These are phyloP conservation scores for Parsonsia alboflavescens DNA, from an alignment of 257 asterid species.

Conservation along the genomic window DNA sequence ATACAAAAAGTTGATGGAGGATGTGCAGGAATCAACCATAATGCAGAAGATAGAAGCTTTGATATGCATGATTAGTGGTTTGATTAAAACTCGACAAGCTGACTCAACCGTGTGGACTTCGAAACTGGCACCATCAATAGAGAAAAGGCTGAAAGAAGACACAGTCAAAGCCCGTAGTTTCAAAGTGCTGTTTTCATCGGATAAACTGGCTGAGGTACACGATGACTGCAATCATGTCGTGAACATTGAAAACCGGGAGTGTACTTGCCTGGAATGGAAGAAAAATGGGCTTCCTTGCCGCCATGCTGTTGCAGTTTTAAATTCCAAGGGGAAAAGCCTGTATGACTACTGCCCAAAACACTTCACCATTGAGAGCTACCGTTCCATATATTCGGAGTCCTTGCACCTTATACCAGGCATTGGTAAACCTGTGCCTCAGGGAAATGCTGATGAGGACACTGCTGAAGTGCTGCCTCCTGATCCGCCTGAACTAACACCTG, in stretches of 20 bases:
- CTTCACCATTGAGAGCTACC: slow-evolving; percentile 54
- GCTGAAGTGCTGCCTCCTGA: slow-evolving; percentile 62
- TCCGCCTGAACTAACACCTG: slow-evolving; percentile 28
- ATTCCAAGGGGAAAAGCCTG: slow-evolving; percentile 35
- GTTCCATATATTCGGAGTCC: slow-evolving; percentile 42
- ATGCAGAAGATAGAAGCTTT: slow-evolving; percentile 80
- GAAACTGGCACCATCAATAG: slow-evolving; percentile 68
- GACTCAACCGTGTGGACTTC: slow-evolving; percentile 52
- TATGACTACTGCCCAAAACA: slow-evolving; percentile 63
- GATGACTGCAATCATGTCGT: slow-evolving; percentile 80
- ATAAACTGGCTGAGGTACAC: slow-evolving; percentile 72
- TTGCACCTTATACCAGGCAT: slow-evolving; percentile 47
- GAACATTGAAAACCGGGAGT: slow-evolving; percentile 54
- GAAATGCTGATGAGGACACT: slow-evolving; percentile 35
- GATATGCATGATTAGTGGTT: slow-evolving; percentile 41
- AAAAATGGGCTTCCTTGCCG: slow-evolving; percentile 60
- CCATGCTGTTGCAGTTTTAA: slow-evolving; percentile 74
- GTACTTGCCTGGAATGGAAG: slow-evolving; percentile 85
- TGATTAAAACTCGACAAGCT: slow-evolving; percentile 42
- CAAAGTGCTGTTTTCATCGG: slow-evolving; percentile 71
- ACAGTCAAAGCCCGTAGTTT: slow-evolving; percentile 46
- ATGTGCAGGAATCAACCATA: slow-evolving; percentile 58
- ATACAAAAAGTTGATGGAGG: slow-evolving; percentile 57
- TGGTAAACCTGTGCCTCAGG: slow-evolving; percentile 35
- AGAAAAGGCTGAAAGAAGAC: slow-evolving; percentile 50